These are phyloP conservation scores for Cryptosporidium ubiquitum DNA, from an alignment of 169 alveolate species.

Conservation along the genomic window DNA sequence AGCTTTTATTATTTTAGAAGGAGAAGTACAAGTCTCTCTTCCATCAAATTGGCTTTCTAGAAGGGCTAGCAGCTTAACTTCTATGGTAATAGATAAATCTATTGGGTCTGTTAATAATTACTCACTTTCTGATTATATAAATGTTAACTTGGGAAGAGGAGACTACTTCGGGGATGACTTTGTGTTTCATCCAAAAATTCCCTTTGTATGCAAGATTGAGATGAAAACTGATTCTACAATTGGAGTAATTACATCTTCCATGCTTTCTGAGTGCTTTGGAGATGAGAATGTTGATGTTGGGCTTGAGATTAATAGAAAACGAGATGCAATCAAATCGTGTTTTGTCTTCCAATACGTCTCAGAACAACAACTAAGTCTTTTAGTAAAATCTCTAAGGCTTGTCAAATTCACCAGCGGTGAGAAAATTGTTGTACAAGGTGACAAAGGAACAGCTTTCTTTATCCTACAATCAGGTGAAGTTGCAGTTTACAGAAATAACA, in stretches of 20 bases:
- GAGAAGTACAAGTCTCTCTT: conserved; percentile 80
- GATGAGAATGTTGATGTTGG: conserved; percentile 71
- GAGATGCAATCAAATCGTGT: conserved; percentile 64
- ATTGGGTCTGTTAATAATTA: conserved; percentile 34
- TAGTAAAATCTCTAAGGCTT: conserved; percentile 53
- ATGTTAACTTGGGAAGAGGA: conserved; percentile 86
- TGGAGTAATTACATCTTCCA: conserved; percentile 59
- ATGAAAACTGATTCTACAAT: conserved; percentile 77
- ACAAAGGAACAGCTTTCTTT: conserved; percentile 90
- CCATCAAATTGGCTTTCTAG: conserved; percentile 65
- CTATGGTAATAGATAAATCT: conserved; percentile 51
- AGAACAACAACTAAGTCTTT: conserved; percentile 62
- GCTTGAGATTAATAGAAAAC: conserved; percentile 54
- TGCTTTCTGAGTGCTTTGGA: conserved; percentile 70
- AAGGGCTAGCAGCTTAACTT: conserved; percentile 10
- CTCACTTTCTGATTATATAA: conserved; percentile 29
- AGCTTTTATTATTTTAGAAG: conserved; percentile 85
- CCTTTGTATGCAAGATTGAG: conserved; percentile 85
- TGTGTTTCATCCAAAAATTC: conserved; percentile 85
- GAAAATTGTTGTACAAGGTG: conserved; percentile 90
- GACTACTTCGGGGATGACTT: conserved; percentile 94
- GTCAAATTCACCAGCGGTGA: conserved; percentile 88
- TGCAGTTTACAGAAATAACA: conserved; percentile 85
- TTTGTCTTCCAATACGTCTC: conserved; percentile 75
- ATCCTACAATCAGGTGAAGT: conserved; percentile 93